Percentiles rank a stretch among this genome's conserved stretches.
phyloP scores from a whole-genome alignment of 805 yeast species.

The Teunomyces cretensis region DNA sequence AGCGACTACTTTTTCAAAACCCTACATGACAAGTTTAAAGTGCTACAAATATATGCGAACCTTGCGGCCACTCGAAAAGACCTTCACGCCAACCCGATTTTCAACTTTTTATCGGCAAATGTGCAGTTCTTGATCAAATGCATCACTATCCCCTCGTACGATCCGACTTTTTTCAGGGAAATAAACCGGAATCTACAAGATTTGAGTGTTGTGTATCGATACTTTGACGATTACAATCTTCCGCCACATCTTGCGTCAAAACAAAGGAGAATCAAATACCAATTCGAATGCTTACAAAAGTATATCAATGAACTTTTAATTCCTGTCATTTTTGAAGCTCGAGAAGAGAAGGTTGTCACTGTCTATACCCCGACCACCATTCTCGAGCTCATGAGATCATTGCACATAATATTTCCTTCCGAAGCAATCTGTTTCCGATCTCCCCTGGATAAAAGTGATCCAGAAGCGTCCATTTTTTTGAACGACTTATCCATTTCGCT shows the following conservation, averaged over 20 bases:
- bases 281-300: conserved; percentile 14
- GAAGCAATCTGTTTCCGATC: conserved; percentile 11
- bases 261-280: conserved; percentile 5
- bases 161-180: conserved; percentile 8
- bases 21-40: background rate
- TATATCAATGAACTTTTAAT: conserved; percentile 17
- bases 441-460: background rate
- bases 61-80: background rate
- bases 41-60: background rate
- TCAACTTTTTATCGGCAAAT: conserved; percentile 7
- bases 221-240: background rate
- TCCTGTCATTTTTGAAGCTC: conserved; percentile 13
- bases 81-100: background rate
- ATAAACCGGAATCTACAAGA: conserved; percentile 1
- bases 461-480: conserved; percentile 11
- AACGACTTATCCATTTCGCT: conserved; percentile 19
- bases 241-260: background rate
- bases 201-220: background rate
- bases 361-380: conserved; percentile 18
- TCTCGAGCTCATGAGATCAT: conserved; percentile 18
- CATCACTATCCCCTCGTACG: conserved; percentile 13
- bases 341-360: conserved; percentile 16
- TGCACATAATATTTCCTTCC: conserved; percentile 21
- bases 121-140: conserved; percentile 15
- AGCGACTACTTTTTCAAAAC: background rate